Conservation (phyloP, 176 grass and related monocot species). For the Eragrostis nindensis region DNA sequence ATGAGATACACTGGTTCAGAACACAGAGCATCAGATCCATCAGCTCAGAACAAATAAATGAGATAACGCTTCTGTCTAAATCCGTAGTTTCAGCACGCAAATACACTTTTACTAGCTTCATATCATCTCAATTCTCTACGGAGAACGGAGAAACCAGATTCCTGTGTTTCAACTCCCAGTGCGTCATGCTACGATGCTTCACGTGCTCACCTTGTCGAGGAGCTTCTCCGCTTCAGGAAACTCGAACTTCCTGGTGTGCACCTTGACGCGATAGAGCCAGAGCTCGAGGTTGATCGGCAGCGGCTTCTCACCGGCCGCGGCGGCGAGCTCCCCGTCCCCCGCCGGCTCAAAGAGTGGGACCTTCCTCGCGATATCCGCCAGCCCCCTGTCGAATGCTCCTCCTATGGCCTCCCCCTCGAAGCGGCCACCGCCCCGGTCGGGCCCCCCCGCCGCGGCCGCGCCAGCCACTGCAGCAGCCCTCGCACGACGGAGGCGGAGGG, state of each 20-base stretch:
- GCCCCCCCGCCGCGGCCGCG: slow-evolving; percentile 12
- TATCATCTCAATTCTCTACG: background rate
- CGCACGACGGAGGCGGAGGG: slow-evolving; percentile 36
- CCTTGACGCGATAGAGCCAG: slow-evolving; percentile 80
- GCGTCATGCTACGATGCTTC: background rate
- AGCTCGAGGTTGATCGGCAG: slow-evolving; percentile 93
- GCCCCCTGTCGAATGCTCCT: slow-evolving; percentile 55
- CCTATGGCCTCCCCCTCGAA: slow-evolving; percentile 45
- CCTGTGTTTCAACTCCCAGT: background rate
- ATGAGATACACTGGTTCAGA: slow-evolving; percentile 71
- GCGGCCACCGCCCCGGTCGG: slow-evolving; percentile 42
- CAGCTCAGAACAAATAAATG: background rate
- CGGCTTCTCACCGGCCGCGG: slow-evolving; percentile 55
- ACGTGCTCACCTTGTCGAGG: slow-evolving; percentile 67
- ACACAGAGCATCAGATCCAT: slow-evolving; percentile 3
- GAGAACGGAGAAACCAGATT: background rate
- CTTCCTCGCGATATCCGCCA: slow-evolving; percentile 85
- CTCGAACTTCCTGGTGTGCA: slow-evolving; percentile 73
- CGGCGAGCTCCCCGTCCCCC: slow-evolving; percentile 35
- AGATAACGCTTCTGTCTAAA: background rate
- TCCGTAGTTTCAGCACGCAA: background rate
- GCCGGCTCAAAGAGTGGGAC: slow-evolving; percentile 86
- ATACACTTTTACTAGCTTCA: background rate
- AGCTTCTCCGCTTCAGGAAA: slow-evolving; percentile 84
- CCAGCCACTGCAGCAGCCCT: slow-evolving; percentile 25